Evolutionary conservation across 148 eudicot genomes (phyloP), one percentile per base, ranked within the genome.

Genomic region (Rhododendron vialii): DNA sequence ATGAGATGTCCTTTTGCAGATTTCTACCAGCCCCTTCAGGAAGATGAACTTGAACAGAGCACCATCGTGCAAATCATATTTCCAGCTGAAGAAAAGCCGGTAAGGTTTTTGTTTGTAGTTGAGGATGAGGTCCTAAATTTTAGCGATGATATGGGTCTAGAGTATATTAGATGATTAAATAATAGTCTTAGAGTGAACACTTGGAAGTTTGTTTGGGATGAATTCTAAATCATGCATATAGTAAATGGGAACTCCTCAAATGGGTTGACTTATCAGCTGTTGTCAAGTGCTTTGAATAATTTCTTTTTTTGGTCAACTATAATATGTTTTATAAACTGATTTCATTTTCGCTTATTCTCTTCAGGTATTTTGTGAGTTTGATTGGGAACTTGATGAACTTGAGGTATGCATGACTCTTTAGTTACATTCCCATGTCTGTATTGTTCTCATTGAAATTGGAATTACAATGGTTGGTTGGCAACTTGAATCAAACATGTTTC

Each of bases 371-470:
- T 89, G 94, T 47, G 98, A 95, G 86, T 97, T 93, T 90, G 99
- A 97, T 91, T 97, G 99, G 99, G 99, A 97, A 41, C 82, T 97
- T 47, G 99, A 97, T 91, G 99, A 97, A 84, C 87, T 92, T 65
- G 96, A 97, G 98, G 99, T 97, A 92, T 61, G 85, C 67, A 9
- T 57, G 12, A 7, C 43, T 30, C 26, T 84, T 30, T 50, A 7
- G 78, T 41, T 57, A 4, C 26, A 43, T 80, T 47, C 41, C 7
- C 18, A 59, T 71, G 5, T 18, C 30, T 17, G 74, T 73, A 36
- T 50, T 35, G 48, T 5, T 69, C 55, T 14, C 36, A 7, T 38
- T 71, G 63, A 22, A 57, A 61, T 83, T 41, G 43, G 18, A 45
- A 69, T 4, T 76, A n/a, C 24, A 18, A 17, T 50, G 38, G 12